These are phyloP conservation scores for Fusarium udum DNA, from an alignment of 2,329 filamentous ascomycete species.

Conservation along the genomic window DNA sequence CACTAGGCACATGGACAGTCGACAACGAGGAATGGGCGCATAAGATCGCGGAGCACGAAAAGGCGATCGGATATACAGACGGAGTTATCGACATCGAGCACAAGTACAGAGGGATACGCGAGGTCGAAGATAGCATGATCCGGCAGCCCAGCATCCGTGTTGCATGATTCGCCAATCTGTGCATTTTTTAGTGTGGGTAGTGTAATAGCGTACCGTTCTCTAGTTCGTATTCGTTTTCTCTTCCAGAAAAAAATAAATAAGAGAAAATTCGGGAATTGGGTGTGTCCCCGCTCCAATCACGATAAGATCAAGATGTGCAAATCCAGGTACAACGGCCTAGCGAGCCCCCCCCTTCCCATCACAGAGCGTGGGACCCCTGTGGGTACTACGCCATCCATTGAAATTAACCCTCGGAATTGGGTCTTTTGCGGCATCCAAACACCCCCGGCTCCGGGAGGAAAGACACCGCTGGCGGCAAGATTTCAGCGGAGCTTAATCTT, in stretches of 20 bases:
- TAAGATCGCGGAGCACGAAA: slow-evolving; percentile 21
- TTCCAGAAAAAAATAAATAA: slow-evolving; percentile 2
- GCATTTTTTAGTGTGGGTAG: background rate
- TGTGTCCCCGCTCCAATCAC: slow-evolving; percentile 32
- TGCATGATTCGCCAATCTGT: slow-evolving; percentile 7
- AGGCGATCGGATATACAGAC: slow-evolving; percentile 16
- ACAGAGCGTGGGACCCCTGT: slow-evolving; percentile 30
- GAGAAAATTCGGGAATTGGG: slow-evolving; percentile 15
- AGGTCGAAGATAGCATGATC: slow-evolving; percentile 40
- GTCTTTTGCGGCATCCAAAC: background rate
- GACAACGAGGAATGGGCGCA: slow-evolving; percentile 35
- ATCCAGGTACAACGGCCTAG: slow-evolving; percentile 34
- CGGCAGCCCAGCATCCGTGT: slow-evolving; percentile 28
- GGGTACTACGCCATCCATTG: slow-evolving; percentile 1
- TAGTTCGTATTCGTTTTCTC: slow-evolving; percentile 35
- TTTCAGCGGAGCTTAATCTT: slow-evolving; percentile 22
- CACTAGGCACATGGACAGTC: slow-evolving; percentile 28
- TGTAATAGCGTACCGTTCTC: slow-evolving; percentile 12
- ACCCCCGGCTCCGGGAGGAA: background rate
- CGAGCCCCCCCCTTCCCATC: background rate
- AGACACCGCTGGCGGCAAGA: slow-evolving; percentile 16
- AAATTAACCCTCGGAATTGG: slow-evolving; percentile 20
- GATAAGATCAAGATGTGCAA: slow-evolving; percentile 39
- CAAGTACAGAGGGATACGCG: slow-evolving; percentile 26
- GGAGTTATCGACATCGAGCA: slow-evolving; percentile 8